phyloP scores from a whole-genome alignment of 2,329 filamentous ascomycete genomes.

The Fragosphaeria purpurea region DNA sequence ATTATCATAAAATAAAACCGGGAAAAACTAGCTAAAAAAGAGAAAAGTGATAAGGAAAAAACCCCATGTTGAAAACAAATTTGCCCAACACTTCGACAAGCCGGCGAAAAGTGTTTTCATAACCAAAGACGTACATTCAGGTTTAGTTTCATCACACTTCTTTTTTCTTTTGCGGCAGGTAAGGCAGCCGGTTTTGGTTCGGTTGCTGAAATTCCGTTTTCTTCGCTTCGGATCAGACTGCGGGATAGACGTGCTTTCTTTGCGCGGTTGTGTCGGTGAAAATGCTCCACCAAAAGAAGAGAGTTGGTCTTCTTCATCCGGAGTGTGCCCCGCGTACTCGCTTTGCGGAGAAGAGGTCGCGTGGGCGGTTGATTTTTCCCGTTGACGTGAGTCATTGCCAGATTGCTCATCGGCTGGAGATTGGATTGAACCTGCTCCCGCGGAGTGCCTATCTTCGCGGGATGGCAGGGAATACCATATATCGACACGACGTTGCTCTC shows the following conservation, averaged over 20 bases:
- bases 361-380: slow-evolving; percentile 6
- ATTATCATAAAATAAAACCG: not conserved
- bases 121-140: slow-evolving; percentile 60
- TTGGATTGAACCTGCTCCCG: slow-evolving; percentile 34
- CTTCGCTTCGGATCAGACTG: slow-evolving; percentile 58
- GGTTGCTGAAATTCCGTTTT: slow-evolving; percentile 81
- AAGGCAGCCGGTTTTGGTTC: slow-evolving; percentile 91
- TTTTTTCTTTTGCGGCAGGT: slow-evolving; percentile 90
- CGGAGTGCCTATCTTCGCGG: slow-evolving; percentile 36
- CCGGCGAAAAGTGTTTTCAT: no score
- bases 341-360: slow-evolving; percentile 34
- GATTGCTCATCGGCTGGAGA: slow-evolving; percentile 36
- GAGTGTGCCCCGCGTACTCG: slow-evolving; percentile 43
- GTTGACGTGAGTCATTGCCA: slow-evolving; percentile 26
- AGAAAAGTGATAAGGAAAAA: slow-evolving; percentile 2
- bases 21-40: not conserved
- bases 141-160: slow-evolving; percentile 93
- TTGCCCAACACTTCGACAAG: no score
- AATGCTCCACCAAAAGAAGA: slow-evolving; percentile 34
- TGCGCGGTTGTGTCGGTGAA: slow-evolving; percentile 34
- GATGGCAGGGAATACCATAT: slow-evolving; percentile 38
- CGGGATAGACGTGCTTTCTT: slow-evolving; percentile 32
- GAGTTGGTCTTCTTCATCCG: slow-evolving; percentile 41
- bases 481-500: slow-evolving; percentile 29
- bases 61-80: no score